Base-by-base conservation (phyloP, 345 rosid genomes). In the Rhodamnia rubescens region DNA sequence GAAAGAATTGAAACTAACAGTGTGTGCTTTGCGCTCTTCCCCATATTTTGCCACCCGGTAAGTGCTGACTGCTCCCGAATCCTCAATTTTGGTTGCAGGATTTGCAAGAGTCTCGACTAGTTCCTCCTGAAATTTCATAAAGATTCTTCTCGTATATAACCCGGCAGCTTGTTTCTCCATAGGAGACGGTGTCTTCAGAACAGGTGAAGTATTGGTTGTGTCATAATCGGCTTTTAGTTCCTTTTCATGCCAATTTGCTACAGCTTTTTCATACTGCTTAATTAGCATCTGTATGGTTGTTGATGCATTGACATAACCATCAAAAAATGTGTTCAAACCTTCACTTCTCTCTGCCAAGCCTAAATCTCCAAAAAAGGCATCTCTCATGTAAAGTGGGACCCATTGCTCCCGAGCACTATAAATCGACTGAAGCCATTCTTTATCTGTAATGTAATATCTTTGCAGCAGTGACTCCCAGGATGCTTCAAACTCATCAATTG, bases 101-200 rank as follows among this genome's bases (percentile, higher is more conserved):
- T 92, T 92, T 44, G 94, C 93, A 82, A 94, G 93, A 85, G 95
- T 91, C 92, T 92, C 98, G 49, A 93, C 92, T 88, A 95, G 89
- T 87, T 94, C 96, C 86, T 93, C 95, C 86, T 95, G 98, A 85
- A 95, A 95, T 92, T 88, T 95, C 87, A 88, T 82, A 85, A 95
- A 94, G 74, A 92, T 87, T 81, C 90, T 89, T 87, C 94, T 91
- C 29, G 98, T 94, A 88, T 91, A 95, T 42, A 93, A 87, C 84
- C 83, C 87, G 10, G 96, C 94, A 64, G 94, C 96, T 90, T 95
- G 98, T 88, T 94, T 94, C 84, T 93, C 98, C 95, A 90, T 93
- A 20, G 98, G 96, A 85, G 98, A 95, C 20, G 94, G 93, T 36
- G 95, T 95, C 90, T 90, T 94, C 86, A 95, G 83, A 84, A 90